These are phyloP conservation scores for Fremontodendron californicum DNA, from an alignment of 345 rosid genomes.

Conservation along the genomic window DNA sequence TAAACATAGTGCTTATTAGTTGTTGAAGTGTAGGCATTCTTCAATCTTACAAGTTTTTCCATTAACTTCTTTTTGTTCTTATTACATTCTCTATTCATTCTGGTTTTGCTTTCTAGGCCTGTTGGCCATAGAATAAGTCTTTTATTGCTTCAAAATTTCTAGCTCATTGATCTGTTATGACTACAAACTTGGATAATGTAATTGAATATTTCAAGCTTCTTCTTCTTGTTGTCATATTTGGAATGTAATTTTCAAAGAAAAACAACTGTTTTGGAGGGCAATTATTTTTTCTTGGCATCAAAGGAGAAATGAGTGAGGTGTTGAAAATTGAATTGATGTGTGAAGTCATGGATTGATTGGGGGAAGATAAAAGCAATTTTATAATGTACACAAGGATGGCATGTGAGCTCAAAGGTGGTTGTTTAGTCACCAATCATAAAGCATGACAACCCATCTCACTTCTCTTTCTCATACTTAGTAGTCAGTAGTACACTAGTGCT, in stretches of 20 bases:
- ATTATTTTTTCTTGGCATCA: constrained; percentile 34
- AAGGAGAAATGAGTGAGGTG: constrained; percentile 42
- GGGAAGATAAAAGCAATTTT: constrained; percentile 20
- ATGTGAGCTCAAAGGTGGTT: constrained; percentile 50
- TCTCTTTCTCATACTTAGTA: neutral
- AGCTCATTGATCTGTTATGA: constrained; percentile 7
- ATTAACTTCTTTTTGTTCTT: constrained; percentile 3
- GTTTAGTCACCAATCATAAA: constrained; percentile 54
- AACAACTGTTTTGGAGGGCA: neutral
- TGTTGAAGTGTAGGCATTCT: neutral
- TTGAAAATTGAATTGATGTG: constrained; percentile 28
- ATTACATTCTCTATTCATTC: neutral
- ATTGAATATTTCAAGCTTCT: constrained; percentile 16
- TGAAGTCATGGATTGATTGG: constrained; percentile 35
- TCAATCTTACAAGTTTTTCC: neutral
- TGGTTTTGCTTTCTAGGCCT: no score
- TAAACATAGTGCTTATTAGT: constrained; percentile 4
- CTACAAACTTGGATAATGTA: neutral
- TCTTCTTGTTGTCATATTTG: neutral
- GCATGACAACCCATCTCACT: constrained; percentile 47
- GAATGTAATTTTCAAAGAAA: constrained; percentile 9
- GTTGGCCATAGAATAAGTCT: no score
- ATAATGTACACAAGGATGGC: constrained; percentile 36
- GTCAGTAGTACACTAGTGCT: neutral
- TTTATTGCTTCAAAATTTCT: no score